Percentiles rank a stretch among this genome's conserved stretches.
phyloP scores from a whole-genome alignment of 371 early-diverging fungal species.

The Syncephalastrum monosporum region DNA sequence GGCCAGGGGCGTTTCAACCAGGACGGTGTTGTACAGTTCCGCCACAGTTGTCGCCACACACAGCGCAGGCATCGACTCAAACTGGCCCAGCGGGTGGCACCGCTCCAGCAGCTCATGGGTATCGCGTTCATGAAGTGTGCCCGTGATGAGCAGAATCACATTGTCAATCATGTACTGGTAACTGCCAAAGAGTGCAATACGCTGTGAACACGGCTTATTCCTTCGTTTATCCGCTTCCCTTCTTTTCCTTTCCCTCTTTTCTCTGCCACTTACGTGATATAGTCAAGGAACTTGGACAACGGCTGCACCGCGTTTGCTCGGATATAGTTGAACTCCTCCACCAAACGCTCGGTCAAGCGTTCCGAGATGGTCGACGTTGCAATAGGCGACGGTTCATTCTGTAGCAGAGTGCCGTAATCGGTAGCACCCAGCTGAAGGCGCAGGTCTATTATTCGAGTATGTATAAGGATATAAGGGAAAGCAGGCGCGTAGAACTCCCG shows the following conservation, averaged over 20 bases:
- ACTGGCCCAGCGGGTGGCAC: slow-evolving; percentile 95
- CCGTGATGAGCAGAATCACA: slow-evolving; percentile 95
- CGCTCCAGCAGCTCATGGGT: slow-evolving; percentile 94
- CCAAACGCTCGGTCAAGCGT: slow-evolving; percentile 84
- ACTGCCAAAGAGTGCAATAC: slow-evolving; percentile 36
- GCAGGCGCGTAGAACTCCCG: neutral
- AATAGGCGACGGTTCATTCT: slow-evolving; percentile 95
- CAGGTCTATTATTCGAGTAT: slow-evolving; percentile 27
- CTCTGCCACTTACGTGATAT: slow-evolving; percentile 77
- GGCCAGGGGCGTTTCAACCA: slow-evolving; percentile 97
- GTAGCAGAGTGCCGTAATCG: slow-evolving; percentile 93
- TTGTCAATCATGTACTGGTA: slow-evolving; percentile 99
- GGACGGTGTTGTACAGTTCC: slow-evolving; percentile 93
- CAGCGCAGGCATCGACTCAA: slow-evolving; percentile 96
- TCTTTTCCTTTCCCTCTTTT: neutral
- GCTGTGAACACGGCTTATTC: neutral
- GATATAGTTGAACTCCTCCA: slow-evolving; percentile 92
- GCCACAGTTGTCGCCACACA: slow-evolving; percentile 95
- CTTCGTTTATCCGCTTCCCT: neutral
- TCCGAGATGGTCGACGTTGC: slow-evolving; percentile 91
- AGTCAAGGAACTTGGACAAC: slow-evolving; percentile 90
- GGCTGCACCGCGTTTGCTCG: slow-evolving; percentile 82
- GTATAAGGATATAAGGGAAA: neutral
- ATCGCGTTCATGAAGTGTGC: slow-evolving; percentile 97
- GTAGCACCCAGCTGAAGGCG: slow-evolving; percentile 90